Evolutionary conservation across 2,329 filamentous ascomycete species (phyloP).

Genomic region (Xylaria sp.): DNA sequence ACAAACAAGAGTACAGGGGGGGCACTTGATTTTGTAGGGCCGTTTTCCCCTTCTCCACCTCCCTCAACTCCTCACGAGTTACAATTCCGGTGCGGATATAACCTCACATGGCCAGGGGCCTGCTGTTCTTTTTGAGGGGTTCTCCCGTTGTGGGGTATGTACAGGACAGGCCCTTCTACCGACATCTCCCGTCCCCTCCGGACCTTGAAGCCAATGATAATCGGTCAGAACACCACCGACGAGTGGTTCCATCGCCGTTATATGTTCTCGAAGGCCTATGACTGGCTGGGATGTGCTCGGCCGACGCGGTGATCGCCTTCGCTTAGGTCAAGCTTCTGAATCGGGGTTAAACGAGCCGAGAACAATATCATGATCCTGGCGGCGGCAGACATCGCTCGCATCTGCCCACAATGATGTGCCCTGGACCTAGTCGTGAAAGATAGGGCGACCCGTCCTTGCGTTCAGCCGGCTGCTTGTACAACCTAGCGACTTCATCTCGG

Average conservation of each 20-base stretch:
- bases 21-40: conserved; percentile 45
- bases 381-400: conserved; percentile 35
- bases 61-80: conserved; percentile 34
- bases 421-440: conserved; percentile 26
- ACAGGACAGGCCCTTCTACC: conserved; percentile 39
- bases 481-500: conserved; percentile 34
- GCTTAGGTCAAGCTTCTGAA: conserved; percentile 40
- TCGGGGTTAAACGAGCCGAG: conserved; percentile 37
- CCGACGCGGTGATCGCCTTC: conserved; percentile 40
- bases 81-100: conserved; percentile 39
- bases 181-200: conserved; percentile 43
- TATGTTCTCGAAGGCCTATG: conserved; percentile 34
- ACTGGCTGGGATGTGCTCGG: conserved; percentile 37
- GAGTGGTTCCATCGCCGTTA: conserved; percentile 38
- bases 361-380: conserved; percentile 38
- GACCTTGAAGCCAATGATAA: conserved; percentile 40
- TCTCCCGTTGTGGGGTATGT: conserved; percentile 41
- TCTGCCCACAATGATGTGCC: conserved; percentile 35
- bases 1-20: conserved; percentile 41
- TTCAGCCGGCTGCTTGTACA: conserved; percentile 37
- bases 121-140: conserved; percentile 39
- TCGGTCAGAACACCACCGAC: conserved; percentile 38
- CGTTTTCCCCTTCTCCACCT: conserved; percentile 37
- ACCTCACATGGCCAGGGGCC: conserved; percentile 38
- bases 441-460: conserved; percentile 35